A percentile compares a stretch with the other conserved stretches of the same genome.
Conservation (phyloP, 805 yeast species). For the Cyberlindnera americana region DNA sequence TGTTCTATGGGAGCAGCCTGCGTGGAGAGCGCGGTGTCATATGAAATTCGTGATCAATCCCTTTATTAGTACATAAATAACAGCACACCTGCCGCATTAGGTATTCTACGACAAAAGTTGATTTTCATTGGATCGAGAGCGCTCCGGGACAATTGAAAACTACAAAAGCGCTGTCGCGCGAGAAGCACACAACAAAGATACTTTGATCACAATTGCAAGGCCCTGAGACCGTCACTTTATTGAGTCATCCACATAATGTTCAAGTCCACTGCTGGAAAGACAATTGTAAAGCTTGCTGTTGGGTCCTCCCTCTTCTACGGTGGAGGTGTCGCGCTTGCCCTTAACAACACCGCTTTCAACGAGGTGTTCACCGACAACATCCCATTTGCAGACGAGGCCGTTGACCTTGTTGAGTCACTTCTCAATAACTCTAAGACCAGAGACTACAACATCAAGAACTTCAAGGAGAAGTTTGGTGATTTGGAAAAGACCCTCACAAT, state of each 20-base stretch:
- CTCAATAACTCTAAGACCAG: constrained; percentile 18
- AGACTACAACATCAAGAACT: constrained; percentile 32
- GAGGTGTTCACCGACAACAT: constrained; percentile 60
- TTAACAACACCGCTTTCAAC: constrained; percentile 54
- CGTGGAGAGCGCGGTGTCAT: background rate
- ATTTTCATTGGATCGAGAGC: constrained; percentile 14
- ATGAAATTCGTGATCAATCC: constrained; percentile 5
- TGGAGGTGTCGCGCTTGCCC: constrained; percentile 56
- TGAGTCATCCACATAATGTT: constrained; percentile 21
- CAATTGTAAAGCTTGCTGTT: constrained; percentile 29
- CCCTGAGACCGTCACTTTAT: background rate
- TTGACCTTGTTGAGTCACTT: constrained; percentile 45
- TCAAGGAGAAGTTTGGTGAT: constrained; percentile 36
- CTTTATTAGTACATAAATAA: background rate
- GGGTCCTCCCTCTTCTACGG: constrained; percentile 44
- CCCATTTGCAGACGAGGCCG: constrained; percentile 57
- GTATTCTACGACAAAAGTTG: constrained; percentile 6
- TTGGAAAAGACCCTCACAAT: constrained; percentile 38
- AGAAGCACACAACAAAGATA: background rate
- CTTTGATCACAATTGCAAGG: background rate
- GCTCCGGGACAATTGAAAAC: background rate
- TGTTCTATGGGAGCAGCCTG: background rate
- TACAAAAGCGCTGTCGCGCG: background rate
- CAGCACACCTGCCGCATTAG: background rate
- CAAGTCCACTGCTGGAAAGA: constrained; percentile 31